These are phyloP conservation scores for Mrakia hoshinonis DNA, from an alignment of 768 basidiomycete genomes.

Conservation along the genomic window DNA sequence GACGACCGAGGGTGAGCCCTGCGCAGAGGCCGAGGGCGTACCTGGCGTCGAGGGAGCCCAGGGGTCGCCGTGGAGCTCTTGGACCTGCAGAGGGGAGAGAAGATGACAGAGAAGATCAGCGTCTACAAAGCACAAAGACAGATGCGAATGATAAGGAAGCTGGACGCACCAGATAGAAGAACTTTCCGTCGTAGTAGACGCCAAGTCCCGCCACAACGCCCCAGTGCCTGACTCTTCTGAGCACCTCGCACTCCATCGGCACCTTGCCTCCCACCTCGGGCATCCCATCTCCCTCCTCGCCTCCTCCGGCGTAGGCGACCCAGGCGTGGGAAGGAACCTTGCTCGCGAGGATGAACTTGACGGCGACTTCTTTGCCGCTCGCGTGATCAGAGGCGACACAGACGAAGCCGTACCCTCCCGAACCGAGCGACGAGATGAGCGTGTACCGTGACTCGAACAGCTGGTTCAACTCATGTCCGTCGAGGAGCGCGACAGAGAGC, in stretches of 20 bases:
- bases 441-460: constrained; percentile 37
- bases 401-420: constrained; percentile 91
- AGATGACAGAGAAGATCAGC: constrained; percentile 10
- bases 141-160: background rate
- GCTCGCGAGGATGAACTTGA: constrained; percentile 87
- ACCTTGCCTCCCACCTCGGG: constrained; percentile 39
- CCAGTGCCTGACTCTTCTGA: constrained; percentile 64
- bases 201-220: constrained; percentile 77
- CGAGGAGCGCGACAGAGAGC: constrained; percentile 31
- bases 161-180: constrained; percentile 71
- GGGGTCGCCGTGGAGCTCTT: constrained; percentile 85
- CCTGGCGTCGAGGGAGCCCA: constrained; percentile 47
- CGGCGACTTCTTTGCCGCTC: constrained; percentile 65
- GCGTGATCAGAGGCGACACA: constrained; percentile 66
- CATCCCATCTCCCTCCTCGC: constrained; percentile 29
- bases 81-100: constrained; percentile 50
- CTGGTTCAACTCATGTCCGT: constrained; percentile 32
- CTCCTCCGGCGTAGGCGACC: constrained; percentile 37
- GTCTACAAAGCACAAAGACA: background rate
- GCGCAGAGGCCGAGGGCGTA: constrained; percentile 1
- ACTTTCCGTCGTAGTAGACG: constrained; percentile 70
- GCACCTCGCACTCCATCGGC: constrained; percentile 72
- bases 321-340: constrained; percentile 34
- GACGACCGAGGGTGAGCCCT: background rate
- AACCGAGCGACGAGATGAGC: constrained; percentile 52